Percentiles rank a stretch among this genome's conserved stretches.
These are phyloP conservation scores for Stephanodiscus triporus DNA, from an alignment of 108 stramenopile species.

Conservation along the genomic window DNA sequence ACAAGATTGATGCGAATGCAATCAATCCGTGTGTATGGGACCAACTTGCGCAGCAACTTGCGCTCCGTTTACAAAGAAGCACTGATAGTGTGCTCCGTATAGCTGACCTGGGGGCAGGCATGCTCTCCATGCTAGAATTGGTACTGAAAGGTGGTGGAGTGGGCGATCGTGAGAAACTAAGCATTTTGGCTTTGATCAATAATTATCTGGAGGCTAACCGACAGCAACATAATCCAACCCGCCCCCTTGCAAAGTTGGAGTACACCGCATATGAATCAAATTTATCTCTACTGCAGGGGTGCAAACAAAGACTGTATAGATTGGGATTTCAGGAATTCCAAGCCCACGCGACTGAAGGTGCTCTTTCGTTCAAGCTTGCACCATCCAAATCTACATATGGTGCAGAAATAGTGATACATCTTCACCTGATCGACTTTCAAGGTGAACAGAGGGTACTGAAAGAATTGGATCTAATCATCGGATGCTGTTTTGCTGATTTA, in stretches of 20 bases:
- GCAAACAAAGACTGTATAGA: constrained; percentile 45
- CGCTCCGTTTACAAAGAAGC: constrained; percentile 25
- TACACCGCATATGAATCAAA: constrained; percentile 88
- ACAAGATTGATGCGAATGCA: constrained; percentile 72
- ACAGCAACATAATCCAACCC: constrained; percentile 11
- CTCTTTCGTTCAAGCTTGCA: constrained; percentile 12
- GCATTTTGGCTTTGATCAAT: constrained; percentile 40
- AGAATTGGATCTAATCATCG: constrained; percentile 75
- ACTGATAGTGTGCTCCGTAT: constrained; percentile 38
- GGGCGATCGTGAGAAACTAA: constrained; percentile 26
- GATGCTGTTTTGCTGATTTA: constrained; percentile 91
- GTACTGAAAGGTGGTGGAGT: constrained; percentile 57
- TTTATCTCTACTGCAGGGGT: constrained; percentile 45
- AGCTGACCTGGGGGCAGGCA: constrained; percentile 78
- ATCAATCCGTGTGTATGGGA: constrained; percentile 66
- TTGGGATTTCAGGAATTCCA: constrained; percentile 63
- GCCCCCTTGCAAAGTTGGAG: constrained; percentile 34
- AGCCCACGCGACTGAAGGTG: neutral
- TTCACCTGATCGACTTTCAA: constrained; percentile 62
- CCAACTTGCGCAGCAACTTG: constrained; percentile 47
- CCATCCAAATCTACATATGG: constrained; percentile 11
- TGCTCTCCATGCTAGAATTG: constrained; percentile 74
- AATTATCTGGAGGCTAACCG: constrained; percentile 3
- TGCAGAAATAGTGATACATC: constrained; percentile 53
- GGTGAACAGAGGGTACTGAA: constrained; percentile 30